Evolutionary conservation across 1,139 yeast species (phyloP).

Genomic region (Lodderomyces parapsilosis): DNA sequence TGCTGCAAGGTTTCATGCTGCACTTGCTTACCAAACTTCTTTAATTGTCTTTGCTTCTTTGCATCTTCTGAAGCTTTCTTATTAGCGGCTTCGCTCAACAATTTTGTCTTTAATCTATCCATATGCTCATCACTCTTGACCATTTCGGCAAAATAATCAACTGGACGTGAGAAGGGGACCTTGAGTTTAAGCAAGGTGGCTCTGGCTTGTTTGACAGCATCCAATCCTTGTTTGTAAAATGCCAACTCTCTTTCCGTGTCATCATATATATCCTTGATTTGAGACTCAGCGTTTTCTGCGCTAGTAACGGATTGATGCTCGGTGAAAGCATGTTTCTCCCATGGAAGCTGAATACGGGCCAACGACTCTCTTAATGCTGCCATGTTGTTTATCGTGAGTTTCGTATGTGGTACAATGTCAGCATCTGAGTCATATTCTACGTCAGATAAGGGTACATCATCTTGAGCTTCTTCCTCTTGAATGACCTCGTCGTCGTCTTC

Average conservation of each 20-base stretch:
- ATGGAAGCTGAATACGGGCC: constrained; percentile 67
- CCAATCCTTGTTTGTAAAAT: constrained; percentile 89
- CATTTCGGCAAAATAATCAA: constrained; percentile 98
- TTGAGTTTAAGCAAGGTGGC: constrained; percentile 60
- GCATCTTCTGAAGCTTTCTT: constrained; percentile 94
- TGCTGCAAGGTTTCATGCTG: constrained; percentile 92
- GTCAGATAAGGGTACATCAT: constrained; percentile 73
- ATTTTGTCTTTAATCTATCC: constrained; percentile 85
- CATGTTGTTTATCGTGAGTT: constrained; percentile 72
- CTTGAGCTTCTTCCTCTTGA: constrained; percentile 47
- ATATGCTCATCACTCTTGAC: constrained; percentile 96
- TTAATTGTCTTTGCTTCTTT: constrained; percentile 87
- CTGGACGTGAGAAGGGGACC: constrained; percentile 89
- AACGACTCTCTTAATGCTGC: constrained; percentile 70
- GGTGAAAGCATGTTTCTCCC: constrained; percentile 68
- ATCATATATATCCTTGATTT: constrained; percentile 86
- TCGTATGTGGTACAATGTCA: constrained; percentile 86
- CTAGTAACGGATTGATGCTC: constrained; percentile 81
- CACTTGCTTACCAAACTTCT: constrained; percentile 97
- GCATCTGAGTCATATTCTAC: constrained; percentile 85
- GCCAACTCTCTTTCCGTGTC: constrained; percentile 76
- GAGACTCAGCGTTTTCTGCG: constrained; percentile 55
- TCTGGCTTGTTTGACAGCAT: constrained; percentile 77
- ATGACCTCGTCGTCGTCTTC: constrained; percentile 46
- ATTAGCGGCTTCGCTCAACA: constrained; percentile 82